These are phyloP conservation scores for Pyrenula massariospora DNA, from an alignment of 495 filamentous ascomycete species.

Conservation along the genomic window DNA sequence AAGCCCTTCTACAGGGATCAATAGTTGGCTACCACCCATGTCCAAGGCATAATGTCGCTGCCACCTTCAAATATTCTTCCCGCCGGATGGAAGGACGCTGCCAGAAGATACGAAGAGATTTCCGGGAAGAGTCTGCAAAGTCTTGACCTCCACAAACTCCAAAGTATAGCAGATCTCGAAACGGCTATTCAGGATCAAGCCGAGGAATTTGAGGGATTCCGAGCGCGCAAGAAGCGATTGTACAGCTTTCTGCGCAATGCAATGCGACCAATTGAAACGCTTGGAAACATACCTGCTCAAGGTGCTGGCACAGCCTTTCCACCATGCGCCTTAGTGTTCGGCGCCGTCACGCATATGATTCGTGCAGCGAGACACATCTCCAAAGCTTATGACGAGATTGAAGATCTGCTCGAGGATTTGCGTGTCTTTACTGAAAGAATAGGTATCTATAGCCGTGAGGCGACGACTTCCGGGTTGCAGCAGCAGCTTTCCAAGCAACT, in stretches of 20 bases:
- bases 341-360: slow-evolving; percentile 18
- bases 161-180: slow-evolving; percentile 1
- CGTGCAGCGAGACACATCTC: slow-evolving; percentile 20
- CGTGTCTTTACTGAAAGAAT: slow-evolving; percentile 21
- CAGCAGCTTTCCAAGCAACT: slow-evolving; percentile 19
- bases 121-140: neutral
- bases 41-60: neutral
- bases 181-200: slow-evolving; percentile 7
- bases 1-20: too few relatives aligned
- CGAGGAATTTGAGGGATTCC: slow-evolving; percentile 8
- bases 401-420: slow-evolving; percentile 15
- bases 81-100: neutral
- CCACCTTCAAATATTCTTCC: neutral
- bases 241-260: slow-evolving; percentile 9
- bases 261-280: slow-evolving; percentile 13
- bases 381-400: slow-evolving; percentile 17
- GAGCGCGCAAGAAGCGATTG: slow-evolving; percentile 7
- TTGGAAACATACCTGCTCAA: slow-evolving; percentile 15
- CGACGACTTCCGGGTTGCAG: slow-evolving; percentile 12
- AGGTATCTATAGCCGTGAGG: slow-evolving; percentile 13
- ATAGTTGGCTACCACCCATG: too few relatives aligned
- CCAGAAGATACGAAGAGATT: neutral
- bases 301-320: slow-evolving; percentile 16
- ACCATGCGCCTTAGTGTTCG: slow-evolving; percentile 15
- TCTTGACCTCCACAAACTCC: neutral